Percentiles rank a stretch among this genome's conserved stretches.
phyloP scores from a whole-genome alignment of 495 filamentous ascomycete genomes.

The Daldinia concentrica region DNA sequence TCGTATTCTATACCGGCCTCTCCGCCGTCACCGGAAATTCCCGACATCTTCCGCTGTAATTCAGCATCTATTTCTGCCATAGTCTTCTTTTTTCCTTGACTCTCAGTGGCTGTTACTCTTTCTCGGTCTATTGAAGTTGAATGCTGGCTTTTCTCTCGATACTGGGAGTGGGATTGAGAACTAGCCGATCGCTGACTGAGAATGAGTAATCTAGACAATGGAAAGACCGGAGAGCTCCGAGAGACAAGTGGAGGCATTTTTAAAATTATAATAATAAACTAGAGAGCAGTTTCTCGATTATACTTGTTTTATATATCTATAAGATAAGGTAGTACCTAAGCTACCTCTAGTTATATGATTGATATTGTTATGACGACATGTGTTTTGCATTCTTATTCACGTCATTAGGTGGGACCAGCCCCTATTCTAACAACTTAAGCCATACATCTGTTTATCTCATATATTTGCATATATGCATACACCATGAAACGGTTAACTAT shows the following conservation, averaged over 20 bases:
- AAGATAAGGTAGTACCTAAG: too few relatives aligned
- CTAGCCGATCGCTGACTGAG: background rate
- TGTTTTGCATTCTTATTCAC: background rate
- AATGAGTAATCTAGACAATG: background rate
- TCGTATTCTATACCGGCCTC: slow-evolving; percentile 82
- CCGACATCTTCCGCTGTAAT: slow-evolving; percentile 70
- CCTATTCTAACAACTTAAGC: background rate
- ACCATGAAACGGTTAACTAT: too few relatives aligned
- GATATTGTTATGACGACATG: background rate
- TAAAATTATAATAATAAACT: background rate
- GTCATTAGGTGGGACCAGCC: background rate
- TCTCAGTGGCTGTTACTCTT: background rate
- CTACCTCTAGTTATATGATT: too few relatives aligned
- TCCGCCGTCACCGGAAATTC: slow-evolving; percentile 77
- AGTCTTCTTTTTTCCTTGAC: slow-evolving; percentile 57
- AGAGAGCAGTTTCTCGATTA: background rate
- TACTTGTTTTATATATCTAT: background rate
- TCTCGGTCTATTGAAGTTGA: background rate
- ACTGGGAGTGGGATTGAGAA: slow-evolving; percentile 7
- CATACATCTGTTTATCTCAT: background rate
- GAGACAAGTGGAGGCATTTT: background rate
- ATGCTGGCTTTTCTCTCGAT: background rate
- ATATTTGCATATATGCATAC: background rate
- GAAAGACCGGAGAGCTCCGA: background rate
- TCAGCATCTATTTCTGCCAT: slow-evolving; percentile 73